phyloP scores from a whole-genome alignment of 2,329 filamentous ascomycete genomes.

The Alternaria conjuncta region DNA sequence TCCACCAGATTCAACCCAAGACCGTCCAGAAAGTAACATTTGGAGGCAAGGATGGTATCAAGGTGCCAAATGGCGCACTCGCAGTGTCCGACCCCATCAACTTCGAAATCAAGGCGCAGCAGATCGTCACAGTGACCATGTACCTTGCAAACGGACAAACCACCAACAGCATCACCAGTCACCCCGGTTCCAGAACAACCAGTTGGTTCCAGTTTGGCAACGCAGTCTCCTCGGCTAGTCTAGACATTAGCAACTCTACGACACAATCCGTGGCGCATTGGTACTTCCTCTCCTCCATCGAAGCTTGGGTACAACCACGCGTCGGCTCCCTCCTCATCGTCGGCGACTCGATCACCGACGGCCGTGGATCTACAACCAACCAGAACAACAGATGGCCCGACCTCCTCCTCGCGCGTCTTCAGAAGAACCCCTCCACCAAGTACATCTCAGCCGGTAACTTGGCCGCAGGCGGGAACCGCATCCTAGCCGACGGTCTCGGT shows the following conservation, averaged over 20 bases:
- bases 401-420: conserved; percentile 54
- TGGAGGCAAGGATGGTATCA: conserved; percentile 59
- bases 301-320: conserved; percentile 58
- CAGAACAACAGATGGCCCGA: conserved; percentile 60
- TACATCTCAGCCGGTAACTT: conserved; percentile 67
- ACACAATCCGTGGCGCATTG: conserved; percentile 53
- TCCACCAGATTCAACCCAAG: conserved; percentile 58
- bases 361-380: conserved; percentile 65
- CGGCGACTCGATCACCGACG: conserved; percentile 71
- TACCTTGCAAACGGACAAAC: conserved; percentile 65
- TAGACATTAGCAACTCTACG: conserved; percentile 51
- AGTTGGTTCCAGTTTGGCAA: conserved; percentile 67
- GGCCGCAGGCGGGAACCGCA: conserved; percentile 71
- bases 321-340: conserved; percentile 61
- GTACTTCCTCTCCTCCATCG: conserved; percentile 66
- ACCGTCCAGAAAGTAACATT: conserved; percentile 66
- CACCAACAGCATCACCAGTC: conserved; percentile 65
- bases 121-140: conserved; percentile 64
- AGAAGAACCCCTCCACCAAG: conserved; percentile 48
- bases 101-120: conserved; percentile 58
- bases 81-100: conserved; percentile 68
- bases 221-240: conserved; percentile 56
- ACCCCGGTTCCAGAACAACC: conserved; percentile 69
- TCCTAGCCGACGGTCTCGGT: conserved; percentile 67
- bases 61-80: conserved; percentile 62